These are phyloP conservation scores for Parachaetomium inaequale DNA, from an alignment of 495 filamentous ascomycete species.

Conservation along the genomic window DNA sequence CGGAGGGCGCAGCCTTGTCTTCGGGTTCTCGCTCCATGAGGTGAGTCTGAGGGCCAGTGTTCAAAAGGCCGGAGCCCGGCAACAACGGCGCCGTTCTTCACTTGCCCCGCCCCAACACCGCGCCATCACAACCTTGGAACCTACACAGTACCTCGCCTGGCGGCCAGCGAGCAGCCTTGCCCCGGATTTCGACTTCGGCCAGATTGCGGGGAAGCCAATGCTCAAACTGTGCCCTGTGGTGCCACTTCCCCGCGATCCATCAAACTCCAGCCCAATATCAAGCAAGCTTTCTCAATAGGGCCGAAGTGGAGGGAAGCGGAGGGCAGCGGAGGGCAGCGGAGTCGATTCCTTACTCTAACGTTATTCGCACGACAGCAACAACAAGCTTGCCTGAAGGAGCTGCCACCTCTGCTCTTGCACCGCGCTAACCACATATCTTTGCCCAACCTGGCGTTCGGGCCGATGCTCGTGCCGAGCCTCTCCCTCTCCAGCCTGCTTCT, in stretches of 20 bases:
- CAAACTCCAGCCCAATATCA: neutral
- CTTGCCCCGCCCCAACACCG: too few species aligned
- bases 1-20: too few species aligned
- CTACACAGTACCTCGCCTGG: too few species aligned
- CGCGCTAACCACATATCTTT: neutral
- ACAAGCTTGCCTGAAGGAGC: neutral
- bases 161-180: too few species aligned
- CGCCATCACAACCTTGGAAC: too few species aligned
- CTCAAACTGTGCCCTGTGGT: neutral
- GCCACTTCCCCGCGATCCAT: neutral
- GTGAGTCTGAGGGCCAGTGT: too few species aligned
- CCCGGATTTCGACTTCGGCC: neutral
- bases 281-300: constrained; percentile 8
- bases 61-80: too few species aligned
- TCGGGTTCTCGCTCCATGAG: too few species aligned
- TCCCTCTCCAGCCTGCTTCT: neutral
- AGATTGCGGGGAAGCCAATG: constrained; percentile 2
- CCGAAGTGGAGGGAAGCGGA: constrained; percentile 10
- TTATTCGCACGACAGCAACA: neutral
- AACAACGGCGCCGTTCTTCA: too few species aligned
- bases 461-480: constrained; percentile 5
- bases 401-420: neutral
- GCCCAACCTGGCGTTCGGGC: constrained; percentile 11
- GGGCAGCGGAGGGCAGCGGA: neutral
- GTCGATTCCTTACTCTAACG: neutral